Conservation (phyloP, 164 flowering plant species). For the Taxillus chinensis region DNA sequence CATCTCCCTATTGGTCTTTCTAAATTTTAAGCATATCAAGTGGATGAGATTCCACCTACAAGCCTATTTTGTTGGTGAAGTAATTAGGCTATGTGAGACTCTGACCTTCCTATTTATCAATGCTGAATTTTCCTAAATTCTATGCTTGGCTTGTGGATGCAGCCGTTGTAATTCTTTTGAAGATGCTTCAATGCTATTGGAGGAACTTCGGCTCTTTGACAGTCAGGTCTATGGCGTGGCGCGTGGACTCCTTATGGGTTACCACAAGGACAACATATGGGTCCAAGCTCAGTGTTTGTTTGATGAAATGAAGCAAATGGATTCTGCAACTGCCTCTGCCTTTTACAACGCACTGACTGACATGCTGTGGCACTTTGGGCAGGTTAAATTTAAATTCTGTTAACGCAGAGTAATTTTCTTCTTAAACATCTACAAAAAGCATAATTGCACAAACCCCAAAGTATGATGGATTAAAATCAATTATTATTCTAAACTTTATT, state of each 20-base stretch:
- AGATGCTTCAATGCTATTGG: slow-evolving; percentile 87
- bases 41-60: too few relatives aligned
- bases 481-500: too few relatives aligned
- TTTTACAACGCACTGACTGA: slow-evolving; percentile 97
- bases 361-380: slow-evolving; percentile 98
- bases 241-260: slow-evolving; percentile 88
- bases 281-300: slow-evolving; percentile 71
- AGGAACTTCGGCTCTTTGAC: slow-evolving; percentile 83
- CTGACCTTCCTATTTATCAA: too few relatives aligned
- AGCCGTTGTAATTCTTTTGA: slow-evolving; percentile 93
- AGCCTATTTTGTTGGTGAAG: too few relatives aligned
- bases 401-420: not conserved
- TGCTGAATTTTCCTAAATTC: not conserved
- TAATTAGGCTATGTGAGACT: too few relatives aligned
- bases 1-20: too few relatives aligned
- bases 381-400: slow-evolving; percentile 38
- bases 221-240: slow-evolving; percentile 93
- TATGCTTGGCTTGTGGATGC: slow-evolving; percentile 17
- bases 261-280: slow-evolving; percentile 55
- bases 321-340: slow-evolving; percentile 89
- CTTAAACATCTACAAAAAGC: not conserved
- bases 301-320: slow-evolving; percentile 86
- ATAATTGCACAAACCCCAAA: not conserved
- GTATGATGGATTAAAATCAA: not conserved
- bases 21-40: too few relatives aligned